Base-by-base conservation (phyloP, 441 rosid species). In the Jatropha podagrica region DNA sequence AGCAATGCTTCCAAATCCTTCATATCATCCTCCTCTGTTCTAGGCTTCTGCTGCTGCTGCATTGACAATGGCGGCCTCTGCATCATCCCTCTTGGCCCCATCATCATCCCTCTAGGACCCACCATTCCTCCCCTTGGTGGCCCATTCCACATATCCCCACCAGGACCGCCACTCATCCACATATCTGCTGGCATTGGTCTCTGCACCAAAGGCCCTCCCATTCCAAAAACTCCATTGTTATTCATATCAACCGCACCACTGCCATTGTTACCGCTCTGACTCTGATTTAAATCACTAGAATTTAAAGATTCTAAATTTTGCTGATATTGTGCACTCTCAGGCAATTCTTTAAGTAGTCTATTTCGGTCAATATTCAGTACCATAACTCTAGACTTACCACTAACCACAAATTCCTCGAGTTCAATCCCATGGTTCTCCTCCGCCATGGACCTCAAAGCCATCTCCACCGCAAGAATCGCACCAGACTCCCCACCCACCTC, bases 401-500 rank as follows among this genome's bases (percentile, higher is more conserved):
- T 82, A 6, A 92, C 90, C 66, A 91, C 95, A 74, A 96, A 91
- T 83, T 91, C 97, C 84, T 87, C 97, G 38, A 96, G 74, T 73
- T 93, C 97, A 14, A 96, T 85, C 23, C 92, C 97, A 5, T 91
- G 86, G 60, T 89, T 91, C 74, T 94, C 97, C 81, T 96, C 97
- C 6, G 91, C 93, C 80, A 96, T 93, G 3, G 96, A 89, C 80
- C 89, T 86, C 72, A 93, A 84, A 9, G 97, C 97, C 79, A 82
- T 88, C 76, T 93, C 99, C 55, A 96, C 97, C 0, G 97, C 96
- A 40, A 87, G 80, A 69, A 93, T 87, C 46, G 92, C 85, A 0
- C 98, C 99, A 1, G 91, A 81, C 78, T 94, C 98, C 3, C 99
- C 98, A 0, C 98, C 97, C 46, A 93, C 65, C 76, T 88, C 98